Evolutionary conservation across 169 alveolate species (phyloP), one percentile per base, ranked within the genome.

Genomic region (Amoebophrya sp.): DNA sequence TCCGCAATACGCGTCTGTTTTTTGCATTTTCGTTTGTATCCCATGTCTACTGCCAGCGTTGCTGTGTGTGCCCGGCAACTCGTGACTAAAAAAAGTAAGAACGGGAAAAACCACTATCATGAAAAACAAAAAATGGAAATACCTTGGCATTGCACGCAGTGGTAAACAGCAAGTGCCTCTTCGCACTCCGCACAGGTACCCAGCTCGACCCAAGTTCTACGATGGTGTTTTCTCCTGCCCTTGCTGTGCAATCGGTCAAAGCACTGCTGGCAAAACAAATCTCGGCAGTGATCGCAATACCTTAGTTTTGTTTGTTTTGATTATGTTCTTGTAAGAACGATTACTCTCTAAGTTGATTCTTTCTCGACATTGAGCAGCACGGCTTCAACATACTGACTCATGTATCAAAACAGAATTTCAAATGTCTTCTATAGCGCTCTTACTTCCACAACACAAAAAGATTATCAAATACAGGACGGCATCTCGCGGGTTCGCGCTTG

Each of bases 121-220:
- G 7, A 12, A 18, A 47, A 12, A 12, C 66, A 12, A 47, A 18
- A 12, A 47, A 47, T 12, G 35, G 35, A 66, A 7, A 0, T 66
- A 41, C 55, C 91, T 33, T 89, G 91, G 55, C 94, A 92, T 40
- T 92, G 94, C 41, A 92, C 94, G 53, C 94, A 92, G 47, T 92
- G 94, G 40, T 77, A 91, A 18, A 90, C 91, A 10, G 94, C 94
- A 10, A 92, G 53, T 39, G 93, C 77, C 77, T 90, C 91, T 35
- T 89, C 93, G 53, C 94, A 92, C 39, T 92, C 94, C 7, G 94
- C 91, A 83, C 94, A 92, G 47, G 88, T 90, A 7, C 94, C 94
- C 89, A 92, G 77, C 90, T 92, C 94, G 12, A 92, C 94, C 94
- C 94, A 92, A 1, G 94, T 92, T 39, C 94, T 89, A 77, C 91